A percentile compares a stretch with the other conserved stretches of the same genome.
phyloP scores from a whole-genome alignment of 2,329 filamentous ascomycete species.

The Talaromyces sp. region DNA sequence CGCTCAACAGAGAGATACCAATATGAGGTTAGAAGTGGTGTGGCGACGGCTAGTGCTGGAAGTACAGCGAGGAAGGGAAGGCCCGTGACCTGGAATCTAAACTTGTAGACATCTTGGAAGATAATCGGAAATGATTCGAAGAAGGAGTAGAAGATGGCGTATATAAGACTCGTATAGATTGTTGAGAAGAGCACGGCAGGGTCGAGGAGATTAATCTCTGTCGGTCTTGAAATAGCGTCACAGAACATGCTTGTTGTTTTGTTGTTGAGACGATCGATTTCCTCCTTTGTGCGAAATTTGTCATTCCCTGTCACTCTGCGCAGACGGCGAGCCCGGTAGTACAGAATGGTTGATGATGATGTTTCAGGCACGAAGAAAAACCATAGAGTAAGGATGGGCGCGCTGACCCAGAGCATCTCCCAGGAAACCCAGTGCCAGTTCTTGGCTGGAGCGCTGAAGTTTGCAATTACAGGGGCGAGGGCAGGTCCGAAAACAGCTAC shows the following conservation, averaged over 20 bases:
- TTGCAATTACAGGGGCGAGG: conserved; percentile 58
- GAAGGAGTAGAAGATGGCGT: conserved; percentile 46
- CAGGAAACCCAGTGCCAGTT: conserved; percentile 55
- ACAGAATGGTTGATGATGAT: conserved; percentile 55
- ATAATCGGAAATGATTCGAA: conserved; percentile 65
- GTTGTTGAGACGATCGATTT: conserved; percentile 50
- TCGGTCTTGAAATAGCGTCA: conserved; percentile 30
- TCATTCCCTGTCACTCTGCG: conserved; percentile 54
- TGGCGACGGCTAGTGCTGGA: neutral
- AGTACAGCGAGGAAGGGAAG: neutral
- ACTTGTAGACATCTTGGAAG: conserved; percentile 52
- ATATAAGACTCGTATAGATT: conserved; percentile 58
- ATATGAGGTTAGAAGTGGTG: neutral
- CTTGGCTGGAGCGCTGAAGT: conserved; percentile 50
- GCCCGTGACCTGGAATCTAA: neutral
- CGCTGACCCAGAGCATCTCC: conserved; percentile 59
- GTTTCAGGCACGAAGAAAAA: conserved; percentile 63
- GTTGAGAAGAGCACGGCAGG: conserved; percentile 59
- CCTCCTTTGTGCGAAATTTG: conserved; percentile 55
- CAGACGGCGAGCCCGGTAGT: conserved; percentile 56
- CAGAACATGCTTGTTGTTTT: conserved; percentile 16
- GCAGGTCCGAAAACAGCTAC: conserved; percentile 42
- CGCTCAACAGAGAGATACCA: neutral
- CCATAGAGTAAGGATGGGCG: conserved; percentile 55
- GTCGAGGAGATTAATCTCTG: conserved; percentile 58